Conservation (phyloP, 169 alveolate genomes). For the Plasmodium falciparum region DNA sequence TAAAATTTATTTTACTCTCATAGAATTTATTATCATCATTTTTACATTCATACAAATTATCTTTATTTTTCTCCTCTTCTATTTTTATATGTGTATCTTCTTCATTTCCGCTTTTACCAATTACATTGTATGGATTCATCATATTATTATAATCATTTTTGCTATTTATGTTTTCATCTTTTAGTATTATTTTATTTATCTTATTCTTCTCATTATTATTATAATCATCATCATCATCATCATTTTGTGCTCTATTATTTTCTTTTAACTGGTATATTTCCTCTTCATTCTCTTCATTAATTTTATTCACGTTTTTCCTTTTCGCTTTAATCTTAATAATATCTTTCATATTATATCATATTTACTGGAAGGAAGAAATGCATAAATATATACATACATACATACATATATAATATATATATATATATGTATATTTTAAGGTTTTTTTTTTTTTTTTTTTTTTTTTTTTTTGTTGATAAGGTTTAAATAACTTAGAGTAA, state of each 20-base stretch:
- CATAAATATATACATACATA: neutral
- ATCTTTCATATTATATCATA: conserved; percentile 19
- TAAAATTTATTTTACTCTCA: no score
- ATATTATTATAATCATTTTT: neutral
- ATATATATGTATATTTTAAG: no score
- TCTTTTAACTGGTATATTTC: neutral
- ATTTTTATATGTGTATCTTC: no score
- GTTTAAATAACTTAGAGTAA: no score
- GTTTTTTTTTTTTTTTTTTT: no score
- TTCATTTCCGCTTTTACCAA: no score
- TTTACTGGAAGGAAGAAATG: neutral
- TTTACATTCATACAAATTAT: no score
- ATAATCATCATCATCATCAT: neutral
- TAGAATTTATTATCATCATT: no score
- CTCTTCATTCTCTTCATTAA: neutral
- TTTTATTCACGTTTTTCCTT: conserved; percentile 4
- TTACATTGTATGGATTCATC: no score
- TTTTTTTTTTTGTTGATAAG: no score
- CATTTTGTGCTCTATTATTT: neutral
- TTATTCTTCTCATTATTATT: neutral
- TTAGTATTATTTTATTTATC: neutral
- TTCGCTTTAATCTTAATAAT: conserved; percentile 35
- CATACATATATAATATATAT: neutral
- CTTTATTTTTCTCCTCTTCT: no score
- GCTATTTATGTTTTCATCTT: neutral